Percentiles rank a stretch among this genome's conserved stretches.
phyloP scores from a whole-genome alignment of 768 basidiomycete species.

The Dacryopinax spathularia region DNA sequence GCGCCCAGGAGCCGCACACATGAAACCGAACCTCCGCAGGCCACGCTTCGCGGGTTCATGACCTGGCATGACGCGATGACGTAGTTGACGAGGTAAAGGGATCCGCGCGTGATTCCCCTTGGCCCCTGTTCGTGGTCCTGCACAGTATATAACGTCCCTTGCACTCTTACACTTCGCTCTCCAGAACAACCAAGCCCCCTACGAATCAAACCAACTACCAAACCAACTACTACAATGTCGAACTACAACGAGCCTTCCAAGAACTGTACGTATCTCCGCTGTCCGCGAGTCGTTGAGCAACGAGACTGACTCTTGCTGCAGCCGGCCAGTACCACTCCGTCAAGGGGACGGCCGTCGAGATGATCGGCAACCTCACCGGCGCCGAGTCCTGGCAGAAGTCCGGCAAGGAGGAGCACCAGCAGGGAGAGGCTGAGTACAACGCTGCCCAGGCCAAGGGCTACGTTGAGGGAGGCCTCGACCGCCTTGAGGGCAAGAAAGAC shows the following conservation, averaged over 20 bases:
- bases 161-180: neutral
- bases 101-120: neutral
- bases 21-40: neutral
- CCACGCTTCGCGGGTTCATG: neutral
- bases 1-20: neutral
- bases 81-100: neutral
- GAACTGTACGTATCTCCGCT: neutral
- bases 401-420: conserved; percentile 37
- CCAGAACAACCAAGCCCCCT: neutral
- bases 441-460: conserved; percentile 39
- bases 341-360: conserved; percentile 17
- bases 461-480: conserved; percentile 35
- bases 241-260: conserved; percentile 10
- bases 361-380: conserved; percentile 33
- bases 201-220: conserved; percentile 5
- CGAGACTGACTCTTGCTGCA: neutral
- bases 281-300: neutral
- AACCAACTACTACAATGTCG: conserved; percentile 7
- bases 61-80: neutral
- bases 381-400: conserved; percentile 29
- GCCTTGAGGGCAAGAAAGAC: conserved; percentile 38
- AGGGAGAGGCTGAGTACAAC: conserved; percentile 32
- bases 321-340: conserved; percentile 14
- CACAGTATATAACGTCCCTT: neutral
- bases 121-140: neutral